phyloP scores from a whole-genome alignment of 179 eudicot species.

The Carnegiea gigantea region DNA sequence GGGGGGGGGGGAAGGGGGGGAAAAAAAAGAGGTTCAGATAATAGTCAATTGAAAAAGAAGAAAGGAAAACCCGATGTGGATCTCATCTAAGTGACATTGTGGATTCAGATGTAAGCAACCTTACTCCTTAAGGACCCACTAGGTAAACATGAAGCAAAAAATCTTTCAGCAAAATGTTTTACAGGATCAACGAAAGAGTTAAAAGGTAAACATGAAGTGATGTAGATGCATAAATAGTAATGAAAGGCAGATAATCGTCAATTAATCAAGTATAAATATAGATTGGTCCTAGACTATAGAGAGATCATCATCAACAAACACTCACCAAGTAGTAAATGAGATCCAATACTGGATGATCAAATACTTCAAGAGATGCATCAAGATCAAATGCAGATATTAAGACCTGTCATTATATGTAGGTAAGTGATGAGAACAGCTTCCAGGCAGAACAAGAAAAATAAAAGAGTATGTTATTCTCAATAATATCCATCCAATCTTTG shows the following conservation, averaged over 20 bases:
- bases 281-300: not conserved
- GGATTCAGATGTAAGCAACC: not conserved
- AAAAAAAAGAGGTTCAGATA: not conserved
- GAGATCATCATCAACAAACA: not conserved
- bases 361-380: slow-evolving; percentile 72
- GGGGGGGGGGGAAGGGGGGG: no score
- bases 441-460: slow-evolving; percentile 2
- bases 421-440: slow-evolving; percentile 13
- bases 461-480: not conserved
- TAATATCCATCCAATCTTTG: not conserved
- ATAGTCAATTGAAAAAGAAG: not conserved
- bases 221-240: not conserved
- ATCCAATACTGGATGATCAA: slow-evolving; percentile 83
- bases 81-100: not conserved
- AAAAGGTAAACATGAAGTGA: not conserved
- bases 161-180: not conserved
- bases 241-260: not conserved
- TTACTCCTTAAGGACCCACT: not conserved
- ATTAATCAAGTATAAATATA: no score
- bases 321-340: slow-evolving; percentile 81
- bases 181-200: not conserved
- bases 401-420: slow-evolving; percentile 45
- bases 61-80: not conserved
- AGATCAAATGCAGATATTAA: slow-evolving; percentile 71
- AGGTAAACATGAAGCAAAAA: not conserved